phyloP scores from a whole-genome alignment of 176 grass and related monocot species.

The Microstegium vimineum region DNA sequence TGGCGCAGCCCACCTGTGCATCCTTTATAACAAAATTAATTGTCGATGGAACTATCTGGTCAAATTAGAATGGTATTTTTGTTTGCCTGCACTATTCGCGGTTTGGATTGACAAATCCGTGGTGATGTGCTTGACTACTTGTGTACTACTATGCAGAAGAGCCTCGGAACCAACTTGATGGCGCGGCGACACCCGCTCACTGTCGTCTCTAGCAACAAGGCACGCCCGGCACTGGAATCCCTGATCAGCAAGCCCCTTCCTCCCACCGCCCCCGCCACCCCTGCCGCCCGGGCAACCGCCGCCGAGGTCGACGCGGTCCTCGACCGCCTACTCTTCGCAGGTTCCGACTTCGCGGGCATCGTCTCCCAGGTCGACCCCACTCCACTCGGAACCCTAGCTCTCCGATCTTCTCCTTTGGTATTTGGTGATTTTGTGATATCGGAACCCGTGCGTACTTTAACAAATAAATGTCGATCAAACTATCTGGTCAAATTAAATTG shows the following conservation, averaged over 20 bases:
- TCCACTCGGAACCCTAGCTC: too few relatives aligned
- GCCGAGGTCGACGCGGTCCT: conserved; percentile 25
- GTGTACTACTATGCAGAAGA: conserved; percentile 58
- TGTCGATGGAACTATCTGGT: too few relatives aligned
- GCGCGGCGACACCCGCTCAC: conserved; percentile 44
- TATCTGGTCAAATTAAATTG: background rate
- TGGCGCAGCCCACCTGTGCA: fast-evolving
- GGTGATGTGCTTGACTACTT: too few relatives aligned
- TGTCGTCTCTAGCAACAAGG: conserved; percentile 36
- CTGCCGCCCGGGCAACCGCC: background rate
- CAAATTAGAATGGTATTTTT: too few relatives aligned
- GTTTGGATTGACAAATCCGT: too few relatives aligned
- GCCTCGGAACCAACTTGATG: conserved; percentile 37
- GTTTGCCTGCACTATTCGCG: too few relatives aligned
- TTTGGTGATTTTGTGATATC: too few relatives aligned
- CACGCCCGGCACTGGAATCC: conserved; percentile 11
- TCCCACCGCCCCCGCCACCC: background rate
- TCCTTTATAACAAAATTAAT: too few relatives aligned
- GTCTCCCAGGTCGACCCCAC: too few relatives aligned
- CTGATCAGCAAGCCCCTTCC: conserved; percentile 24
- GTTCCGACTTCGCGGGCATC: too few relatives aligned
- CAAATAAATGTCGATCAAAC: background rate
- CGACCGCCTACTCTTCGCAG: too few relatives aligned
- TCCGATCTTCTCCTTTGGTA: too few relatives aligned
- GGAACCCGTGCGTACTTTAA: background rate